Evolutionary conservation across 2,329 filamentous ascomycete genomes (phyloP).

Genomic region (Ploettnerulaceae sp.): DNA sequence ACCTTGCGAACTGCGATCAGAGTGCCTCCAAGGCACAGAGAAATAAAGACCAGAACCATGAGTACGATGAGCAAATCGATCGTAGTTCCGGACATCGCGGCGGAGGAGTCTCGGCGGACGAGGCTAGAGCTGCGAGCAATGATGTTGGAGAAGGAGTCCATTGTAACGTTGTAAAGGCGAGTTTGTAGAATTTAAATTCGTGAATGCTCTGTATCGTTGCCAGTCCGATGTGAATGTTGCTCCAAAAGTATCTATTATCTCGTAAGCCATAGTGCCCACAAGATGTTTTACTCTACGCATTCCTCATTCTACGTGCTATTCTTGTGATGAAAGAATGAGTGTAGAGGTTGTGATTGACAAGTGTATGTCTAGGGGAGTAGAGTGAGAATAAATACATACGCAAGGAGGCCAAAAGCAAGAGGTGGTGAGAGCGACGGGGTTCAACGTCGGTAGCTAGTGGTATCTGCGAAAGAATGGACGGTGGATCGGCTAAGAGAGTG

Average conservation of each 20-base stretch:
- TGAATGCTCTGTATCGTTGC: constrained; percentile 8
- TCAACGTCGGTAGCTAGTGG: too few species aligned
- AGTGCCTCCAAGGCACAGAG: constrained; percentile 59
- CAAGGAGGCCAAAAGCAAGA: constrained; percentile 19
- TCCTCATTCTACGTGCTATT: not conserved
- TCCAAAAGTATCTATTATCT: constrained; percentile 9
- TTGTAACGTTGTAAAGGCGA: constrained; percentile 10
- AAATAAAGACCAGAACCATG: constrained; percentile 71
- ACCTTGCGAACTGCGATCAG: constrained; percentile 71
- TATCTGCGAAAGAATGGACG: constrained; percentile 36
- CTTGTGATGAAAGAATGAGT: too few species aligned
- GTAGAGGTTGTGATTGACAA: too few species aligned
- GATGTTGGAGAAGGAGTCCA: constrained; percentile 28
- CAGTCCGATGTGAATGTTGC: constrained; percentile 1
- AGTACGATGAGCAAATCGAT: constrained; percentile 76
- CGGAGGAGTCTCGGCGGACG: constrained; percentile 46
- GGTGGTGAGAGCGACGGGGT: constrained; percentile 4
- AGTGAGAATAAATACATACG: constrained; percentile 20
- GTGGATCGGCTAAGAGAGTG: constrained; percentile 38
- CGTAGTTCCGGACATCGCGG: constrained; percentile 52
- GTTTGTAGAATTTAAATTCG: constrained; percentile 10
- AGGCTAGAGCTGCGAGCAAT: constrained; percentile 36
- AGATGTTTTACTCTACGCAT: not conserved
- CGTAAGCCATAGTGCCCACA: constrained; percentile 8
- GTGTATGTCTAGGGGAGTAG: not conserved